Evolutionary conservation across 1,284 basidiomycete species (phyloP), one percentile per base, ranked within the genome.

Genomic region (Xanthoconium separans): DNA sequence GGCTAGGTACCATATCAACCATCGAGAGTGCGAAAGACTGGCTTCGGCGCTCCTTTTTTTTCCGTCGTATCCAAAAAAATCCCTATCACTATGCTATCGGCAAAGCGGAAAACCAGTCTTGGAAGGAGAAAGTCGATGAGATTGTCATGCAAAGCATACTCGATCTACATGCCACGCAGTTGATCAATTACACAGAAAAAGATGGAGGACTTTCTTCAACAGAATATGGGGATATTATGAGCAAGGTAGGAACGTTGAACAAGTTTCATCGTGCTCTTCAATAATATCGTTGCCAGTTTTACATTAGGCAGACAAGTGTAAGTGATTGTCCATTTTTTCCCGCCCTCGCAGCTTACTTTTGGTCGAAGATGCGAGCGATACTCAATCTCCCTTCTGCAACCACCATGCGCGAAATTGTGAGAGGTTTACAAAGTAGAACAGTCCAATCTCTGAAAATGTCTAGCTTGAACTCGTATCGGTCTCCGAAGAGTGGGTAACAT

Each of bases 31-130:
- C 92, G 2, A 89, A 84, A 63, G 75, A 79, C 12, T 97, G 95
- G 95, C 74, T 94, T 36, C 82, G 79, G 47, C 80, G 77, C 54
- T 90, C 93, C 0, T 96, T 96, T 70, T 73, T 97, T 10, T 94
- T 83, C 65, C 85, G 89, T 48, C 81, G 95, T 12, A 85, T 98
- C 51, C 82, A 85, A 61, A 85, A 86, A 68, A 96, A 97, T 64
- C 91, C 93, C 0, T 65, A 68, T 7, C 80, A 89, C 64, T 98
- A 98, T 65, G 76, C 82, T 7, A 73, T 89, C 31, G 77, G 77
- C 22, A 82, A 87, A 63, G 73, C 75, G 37, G 73, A 77, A n/a
- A 69, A 73, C 31, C 78, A 87, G 62, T 80, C 83, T 6, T 91
- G 89, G 81, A 77, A 87, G 62, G 80, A 84, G 48, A 76, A 81